Conservation (phyloP, 2,329 filamentous ascomycete genomes). For the Aspergillus hortae region DNA sequence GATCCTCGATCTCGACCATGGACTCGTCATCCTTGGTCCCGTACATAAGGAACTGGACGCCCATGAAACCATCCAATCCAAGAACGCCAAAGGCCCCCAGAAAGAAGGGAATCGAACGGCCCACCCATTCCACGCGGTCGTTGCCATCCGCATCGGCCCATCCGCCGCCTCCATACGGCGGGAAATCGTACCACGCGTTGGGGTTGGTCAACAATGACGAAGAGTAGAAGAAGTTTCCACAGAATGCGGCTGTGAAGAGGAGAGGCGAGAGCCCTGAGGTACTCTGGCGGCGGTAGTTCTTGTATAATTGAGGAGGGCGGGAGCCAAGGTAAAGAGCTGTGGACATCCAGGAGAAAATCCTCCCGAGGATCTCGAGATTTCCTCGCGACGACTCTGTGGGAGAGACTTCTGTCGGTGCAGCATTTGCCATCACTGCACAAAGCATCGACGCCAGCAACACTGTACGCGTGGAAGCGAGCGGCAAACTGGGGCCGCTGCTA, state of each 20-base stretch:
- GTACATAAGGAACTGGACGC: slow-evolving; percentile 61
- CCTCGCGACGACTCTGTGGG: slow-evolving; percentile 18
- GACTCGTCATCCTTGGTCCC: slow-evolving; percentile 45
- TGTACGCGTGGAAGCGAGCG: slow-evolving; percentile 40
- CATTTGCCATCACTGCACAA: slow-evolving; percentile 43
- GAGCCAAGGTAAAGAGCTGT: slow-evolving; percentile 57
- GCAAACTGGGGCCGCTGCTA: slow-evolving; percentile 23
- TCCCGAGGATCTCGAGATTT: slow-evolving; percentile 45
- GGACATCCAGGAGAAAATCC: slow-evolving; percentile 54
- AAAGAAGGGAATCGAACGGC: slow-evolving; percentile 60
- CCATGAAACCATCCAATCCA: slow-evolving; percentile 59
- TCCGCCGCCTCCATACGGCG: slow-evolving; percentile 55
- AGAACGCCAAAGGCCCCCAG: slow-evolving; percentile 64
- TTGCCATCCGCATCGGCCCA: slow-evolving; percentile 59
- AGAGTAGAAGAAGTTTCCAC: slow-evolving; percentile 66
- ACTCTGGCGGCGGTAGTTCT: slow-evolving; percentile 61
- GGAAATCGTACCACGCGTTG: slow-evolving; percentile 57
- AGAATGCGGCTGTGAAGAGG: slow-evolving; percentile 64
- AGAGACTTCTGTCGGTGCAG: slow-evolving; percentile 29
- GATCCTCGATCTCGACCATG: slow-evolving; percentile 48
- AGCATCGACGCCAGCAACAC: slow-evolving; percentile 44
- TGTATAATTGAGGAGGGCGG: slow-evolving; percentile 62
- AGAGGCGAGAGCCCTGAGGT: slow-evolving; percentile 61
- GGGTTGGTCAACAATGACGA: slow-evolving; percentile 61
- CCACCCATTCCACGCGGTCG: slow-evolving; percentile 54